phyloP scores from a whole-genome alignment of 495 filamentous ascomycete species.

The Monascus purpureus region DNA sequence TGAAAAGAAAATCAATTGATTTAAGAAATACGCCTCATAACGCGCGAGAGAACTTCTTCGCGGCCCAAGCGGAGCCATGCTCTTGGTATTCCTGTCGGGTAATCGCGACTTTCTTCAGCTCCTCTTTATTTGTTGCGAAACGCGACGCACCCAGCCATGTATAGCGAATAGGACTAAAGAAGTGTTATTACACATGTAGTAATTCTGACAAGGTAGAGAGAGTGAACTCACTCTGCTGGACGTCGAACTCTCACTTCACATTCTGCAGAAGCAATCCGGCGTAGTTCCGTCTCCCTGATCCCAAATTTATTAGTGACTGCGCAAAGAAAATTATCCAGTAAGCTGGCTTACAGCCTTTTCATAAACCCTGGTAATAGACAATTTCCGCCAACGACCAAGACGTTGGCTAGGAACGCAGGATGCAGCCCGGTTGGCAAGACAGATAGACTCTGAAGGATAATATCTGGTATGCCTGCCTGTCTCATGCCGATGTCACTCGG shows the following conservation, averaged over 20 bases:
- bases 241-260: slow-evolving; percentile 60
- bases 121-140: slow-evolving; percentile 52
- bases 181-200: slow-evolving; percentile 4
- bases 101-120: slow-evolving; percentile 48
- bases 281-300: slow-evolving; percentile 51
- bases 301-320: not conserved
- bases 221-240: slow-evolving; percentile 42
- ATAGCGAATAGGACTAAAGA: slow-evolving; percentile 62
- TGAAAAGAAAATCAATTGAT: not conserved
- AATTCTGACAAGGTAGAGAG: slow-evolving; percentile 1
- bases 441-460: slow-evolving; percentile 69
- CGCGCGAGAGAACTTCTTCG: slow-evolving; percentile 50
- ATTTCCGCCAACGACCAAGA: slow-evolving; percentile 83
- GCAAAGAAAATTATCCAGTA: not conserved
- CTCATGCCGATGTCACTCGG: slow-evolving; percentile 78
- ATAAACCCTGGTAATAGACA: slow-evolving; percentile 66
- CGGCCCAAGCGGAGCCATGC: slow-evolving; percentile 64
- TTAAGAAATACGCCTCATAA: slow-evolving; percentile 6
- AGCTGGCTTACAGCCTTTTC: slow-evolving; percentile 46
- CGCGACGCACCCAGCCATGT: slow-evolving; percentile 75
- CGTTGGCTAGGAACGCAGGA: slow-evolving; percentile 69
- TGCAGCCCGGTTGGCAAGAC: slow-evolving; percentile 62
- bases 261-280: slow-evolving; percentile 59
- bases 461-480: slow-evolving; percentile 68
- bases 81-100: slow-evolving; percentile 86